Evolutionary conservation across 805 yeast genomes (phyloP).

Genomic region (Tetrapisispora phaffii): DNA sequence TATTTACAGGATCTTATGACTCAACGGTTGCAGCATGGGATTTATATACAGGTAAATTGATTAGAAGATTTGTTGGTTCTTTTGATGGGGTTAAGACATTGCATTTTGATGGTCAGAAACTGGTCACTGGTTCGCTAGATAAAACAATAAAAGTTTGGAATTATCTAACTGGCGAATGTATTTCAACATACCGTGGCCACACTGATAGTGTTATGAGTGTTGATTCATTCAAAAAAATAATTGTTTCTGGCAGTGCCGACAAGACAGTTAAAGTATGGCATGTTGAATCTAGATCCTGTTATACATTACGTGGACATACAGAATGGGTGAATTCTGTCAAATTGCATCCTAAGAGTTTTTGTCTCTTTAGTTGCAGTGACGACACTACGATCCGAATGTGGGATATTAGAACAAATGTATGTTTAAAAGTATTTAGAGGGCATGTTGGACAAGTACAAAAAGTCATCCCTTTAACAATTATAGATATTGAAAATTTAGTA

Average conservation of each 20-base stretch:
- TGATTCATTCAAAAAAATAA: conserved; percentile 68
- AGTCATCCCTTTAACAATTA: conserved; percentile 74
- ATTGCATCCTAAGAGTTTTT: conserved; percentile 67
- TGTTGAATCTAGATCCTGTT: conserved; percentile 85
- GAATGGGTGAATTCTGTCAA: conserved; percentile 90
- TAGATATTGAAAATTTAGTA: conserved; percentile 47
- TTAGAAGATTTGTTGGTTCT: conserved; percentile 81
- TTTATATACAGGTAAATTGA: conserved; percentile 62
- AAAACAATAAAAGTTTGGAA: conserved; percentile 92
- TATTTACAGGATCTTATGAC: conserved; percentile 90
- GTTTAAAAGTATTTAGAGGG: conserved; percentile 70
- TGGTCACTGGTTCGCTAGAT: conserved; percentile 88
- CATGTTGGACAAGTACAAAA: conserved; percentile 93
- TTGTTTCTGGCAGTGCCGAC: conserved; percentile 92
- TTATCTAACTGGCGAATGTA: conserved; percentile 86
- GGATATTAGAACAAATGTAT: conserved; percentile 75
- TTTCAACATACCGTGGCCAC: conserved; percentile 90
- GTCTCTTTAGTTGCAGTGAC: conserved; percentile 81
- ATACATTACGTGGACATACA: conserved; percentile 84
- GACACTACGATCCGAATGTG: conserved; percentile 91
- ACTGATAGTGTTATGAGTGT: conserved; percentile 76
- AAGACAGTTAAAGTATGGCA: conserved; percentile 92
- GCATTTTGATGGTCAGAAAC: conserved; percentile 77
- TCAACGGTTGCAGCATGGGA: conserved; percentile 91
- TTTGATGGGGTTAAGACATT: conserved; percentile 76